These are phyloP conservation scores for Colletotrichum neosansevieriae DNA, from an alignment of 2,329 filamentous ascomycete genomes.

Conservation along the genomic window DNA sequence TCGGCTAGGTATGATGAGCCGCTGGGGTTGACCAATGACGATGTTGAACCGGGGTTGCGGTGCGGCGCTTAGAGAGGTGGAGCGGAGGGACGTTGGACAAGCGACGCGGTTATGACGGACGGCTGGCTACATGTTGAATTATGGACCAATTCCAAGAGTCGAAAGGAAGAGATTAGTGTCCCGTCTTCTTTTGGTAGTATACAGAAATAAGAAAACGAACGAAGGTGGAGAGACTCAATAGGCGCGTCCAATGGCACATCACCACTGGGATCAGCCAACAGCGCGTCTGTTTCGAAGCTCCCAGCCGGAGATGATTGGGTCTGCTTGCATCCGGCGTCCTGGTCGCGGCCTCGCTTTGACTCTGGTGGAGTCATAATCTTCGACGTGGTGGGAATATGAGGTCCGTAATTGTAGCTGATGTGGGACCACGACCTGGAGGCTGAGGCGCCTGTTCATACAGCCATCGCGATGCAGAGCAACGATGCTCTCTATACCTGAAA, in stretches of 20 bases:
- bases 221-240: conserved; percentile 8
- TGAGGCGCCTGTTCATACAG: conserved; percentile 39
- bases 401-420: background rate
- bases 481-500: conserved; percentile 28
- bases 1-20: conserved; percentile 38
- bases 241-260: conserved; percentile 25
- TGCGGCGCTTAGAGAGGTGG: conserved; percentile 36
- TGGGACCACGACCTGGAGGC: conserved; percentile 23
- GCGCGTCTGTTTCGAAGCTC: conserved; percentile 23
- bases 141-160: no score
- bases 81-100: conserved; percentile 17
- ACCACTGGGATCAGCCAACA: background rate
- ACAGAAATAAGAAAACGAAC: background rate
- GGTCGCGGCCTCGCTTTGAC: background rate
- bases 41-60: conserved; percentile 14
- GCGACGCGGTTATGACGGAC: conserved; percentile 33
- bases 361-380: conserved; percentile 16
- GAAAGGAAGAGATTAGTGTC: no score
- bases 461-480: conserved; percentile 6
- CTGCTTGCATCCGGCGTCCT: conserved; percentile 28
- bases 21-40: conserved; percentile 35
- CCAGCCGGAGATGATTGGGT: conserved; percentile 31
- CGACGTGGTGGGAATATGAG: background rate
- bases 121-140: background rate
- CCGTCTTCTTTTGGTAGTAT: background rate